Evolutionary conservation across 306 rosid species (phyloP), one percentile per base, ranked within the genome.

Genomic region (Morella rubra): DNA sequence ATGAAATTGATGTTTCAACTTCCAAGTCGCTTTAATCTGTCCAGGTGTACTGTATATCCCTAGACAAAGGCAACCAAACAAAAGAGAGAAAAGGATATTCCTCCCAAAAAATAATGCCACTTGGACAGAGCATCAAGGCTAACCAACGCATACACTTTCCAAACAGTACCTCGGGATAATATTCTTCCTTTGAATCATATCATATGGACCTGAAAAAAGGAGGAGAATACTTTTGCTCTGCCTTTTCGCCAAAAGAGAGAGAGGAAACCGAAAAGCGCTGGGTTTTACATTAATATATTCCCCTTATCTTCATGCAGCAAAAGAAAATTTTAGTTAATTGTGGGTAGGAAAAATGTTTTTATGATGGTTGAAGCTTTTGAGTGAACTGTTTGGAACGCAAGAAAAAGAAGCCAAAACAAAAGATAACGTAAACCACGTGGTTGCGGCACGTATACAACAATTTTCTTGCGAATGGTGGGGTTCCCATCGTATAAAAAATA

Each of bases 81-180:
- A 62, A 69, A 73, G 11, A 41, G 1, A 6, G 55, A 76, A 77
- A 71, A 66, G 71, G 67, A 75, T 74, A 50, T 76, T 22, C 83
- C 72, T 67, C 52, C 79, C 69, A 71, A 82, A 49, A 56, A 81
- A 54, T 20, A 41, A 71, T 41, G 4, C 40, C 19, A 22, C 12
- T 19, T n/a, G 4, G 65, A 73, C 32, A 58, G 51, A 50, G 49
- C 61, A 19, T 5, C 56, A 45, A 78, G 80, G 37, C 55, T 41
- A 45, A 40, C 15, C 76, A 76, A 40, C 22, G 62, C 62, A 60
- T 46, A 40, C 18, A 32, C 37, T 59, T 50, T 24, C 79, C 19
- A 56, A 58, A 74, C 71, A 75, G 20, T 15, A 73, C 44, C 42
- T 3, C 0, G 4, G 27, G 19, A 51, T 62, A 73, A 73, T 71